phyloP scores from a whole-genome alignment of 805 yeast genomes.

The Vanderwaltozyma polyspora region DNA sequence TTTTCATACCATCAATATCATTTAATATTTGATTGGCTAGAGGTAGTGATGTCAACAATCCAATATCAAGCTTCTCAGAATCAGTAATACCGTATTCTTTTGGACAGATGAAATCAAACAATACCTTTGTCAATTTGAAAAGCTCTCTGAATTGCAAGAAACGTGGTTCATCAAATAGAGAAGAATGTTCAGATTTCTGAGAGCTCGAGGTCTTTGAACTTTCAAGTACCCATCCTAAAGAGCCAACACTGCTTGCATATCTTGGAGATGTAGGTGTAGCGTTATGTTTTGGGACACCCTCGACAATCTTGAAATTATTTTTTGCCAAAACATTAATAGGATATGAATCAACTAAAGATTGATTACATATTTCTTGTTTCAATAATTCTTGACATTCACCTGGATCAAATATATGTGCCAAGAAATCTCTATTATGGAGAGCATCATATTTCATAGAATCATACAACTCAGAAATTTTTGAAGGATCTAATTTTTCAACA shows the following conservation, averaged over 20 bases:
- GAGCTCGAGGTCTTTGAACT: slow-evolving; percentile 24
- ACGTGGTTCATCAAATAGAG: slow-evolving; percentile 67
- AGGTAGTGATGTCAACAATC: slow-evolving; percentile 86
- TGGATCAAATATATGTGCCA: slow-evolving; percentile 72
- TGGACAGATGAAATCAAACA: slow-evolving; percentile 95
- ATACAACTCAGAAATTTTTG: slow-evolving; percentile 89
- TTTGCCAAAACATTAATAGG: slow-evolving; percentile 66
- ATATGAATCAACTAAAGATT: slow-evolving; percentile 53
- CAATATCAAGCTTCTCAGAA: slow-evolving; percentile 91
- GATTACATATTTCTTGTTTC: slow-evolving; percentile 20
- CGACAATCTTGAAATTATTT: slow-evolving; percentile 60
- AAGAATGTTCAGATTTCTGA: slow-evolving; percentile 19
- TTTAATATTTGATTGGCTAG: slow-evolving; percentile 75
- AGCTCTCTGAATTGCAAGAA: slow-evolving; percentile 77
- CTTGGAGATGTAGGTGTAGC: slow-evolving; percentile 7
- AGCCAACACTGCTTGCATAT: slow-evolving; percentile 38
- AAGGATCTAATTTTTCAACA: slow-evolving; percentile 94
- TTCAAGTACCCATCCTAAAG: slow-evolving; percentile 63
- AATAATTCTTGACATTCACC: slow-evolving; percentile 32
- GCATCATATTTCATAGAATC: slow-evolving; percentile 99
- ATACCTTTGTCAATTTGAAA: slow-evolving; percentile 78
- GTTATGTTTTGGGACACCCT: slow-evolving; percentile 9
- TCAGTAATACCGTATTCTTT: slow-evolving; percentile 97
- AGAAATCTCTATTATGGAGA: slow-evolving; percentile 80
- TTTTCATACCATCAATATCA: slow-evolving; percentile 72